phyloP scores from a whole-genome alignment of 176 grass and related monocot genomes.

The Neostapfia colusana region DNA sequence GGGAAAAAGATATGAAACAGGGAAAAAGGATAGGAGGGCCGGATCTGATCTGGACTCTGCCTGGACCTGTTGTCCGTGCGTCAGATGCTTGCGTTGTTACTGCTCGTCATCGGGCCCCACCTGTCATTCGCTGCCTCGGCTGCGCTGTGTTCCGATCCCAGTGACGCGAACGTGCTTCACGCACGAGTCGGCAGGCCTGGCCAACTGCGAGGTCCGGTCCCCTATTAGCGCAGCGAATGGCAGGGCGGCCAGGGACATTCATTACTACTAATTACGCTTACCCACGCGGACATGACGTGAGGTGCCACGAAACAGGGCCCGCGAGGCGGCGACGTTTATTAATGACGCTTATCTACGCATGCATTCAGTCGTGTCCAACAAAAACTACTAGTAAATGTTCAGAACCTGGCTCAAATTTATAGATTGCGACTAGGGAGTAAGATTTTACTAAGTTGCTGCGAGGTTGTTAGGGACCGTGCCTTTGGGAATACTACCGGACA shows the following conservation, averaged over 20 bases:
- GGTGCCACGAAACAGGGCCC: conserved; percentile 24
- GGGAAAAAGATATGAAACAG: background rate
- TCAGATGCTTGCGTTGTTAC: background rate
- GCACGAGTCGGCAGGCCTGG: background rate
- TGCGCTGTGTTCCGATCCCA: background rate
- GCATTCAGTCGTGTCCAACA: too few species aligned
- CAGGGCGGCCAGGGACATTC: background rate
- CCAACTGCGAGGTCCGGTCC: too few species aligned
- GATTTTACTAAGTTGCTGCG: too few species aligned
- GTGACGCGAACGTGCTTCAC: background rate
- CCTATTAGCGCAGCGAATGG: background rate
- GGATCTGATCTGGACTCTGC: background rate
- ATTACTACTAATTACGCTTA: background rate
- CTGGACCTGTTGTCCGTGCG: background rate
- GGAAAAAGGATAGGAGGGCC: background rate
- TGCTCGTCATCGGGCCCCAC: too few species aligned
- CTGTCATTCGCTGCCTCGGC: background rate
- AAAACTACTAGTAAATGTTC: background rate
- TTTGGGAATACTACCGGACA: background rate
- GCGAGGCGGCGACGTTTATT: too few species aligned
- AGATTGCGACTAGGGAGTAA: too few species aligned
- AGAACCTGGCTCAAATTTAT: too few species aligned
- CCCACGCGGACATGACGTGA: conserved; percentile 23
- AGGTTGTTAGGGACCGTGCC: background rate
- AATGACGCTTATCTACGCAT: too few species aligned